Evolutionary conservation across 208 protist genomes (phyloP).

Genomic region (Trypanosoma avium): DNA sequence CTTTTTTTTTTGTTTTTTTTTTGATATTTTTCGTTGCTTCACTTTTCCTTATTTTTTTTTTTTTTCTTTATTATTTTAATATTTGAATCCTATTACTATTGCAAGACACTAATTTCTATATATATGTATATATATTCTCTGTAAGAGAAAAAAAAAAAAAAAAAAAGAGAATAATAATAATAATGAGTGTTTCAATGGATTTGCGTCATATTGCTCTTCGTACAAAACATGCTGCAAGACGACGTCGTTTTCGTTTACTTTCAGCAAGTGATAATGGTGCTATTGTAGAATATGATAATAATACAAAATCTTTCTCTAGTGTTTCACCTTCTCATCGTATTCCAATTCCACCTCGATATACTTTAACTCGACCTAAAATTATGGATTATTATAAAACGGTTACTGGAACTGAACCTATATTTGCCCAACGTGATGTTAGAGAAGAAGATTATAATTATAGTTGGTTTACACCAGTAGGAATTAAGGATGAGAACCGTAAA

Average conservation of each 20-base stretch:
- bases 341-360: slow-evolving; percentile 14
- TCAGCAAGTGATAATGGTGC: slow-evolving; percentile 21
- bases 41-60: background rate
- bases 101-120: no score
- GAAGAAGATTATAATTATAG: slow-evolving; percentile 24
- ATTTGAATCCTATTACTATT: background rate
- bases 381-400: slow-evolving; percentile 8
- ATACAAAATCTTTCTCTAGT: background rate
- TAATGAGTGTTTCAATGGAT: background rate
- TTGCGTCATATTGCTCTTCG: background rate
- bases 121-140: no score
- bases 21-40: background rate
- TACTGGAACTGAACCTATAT: background rate
- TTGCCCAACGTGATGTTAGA: background rate
- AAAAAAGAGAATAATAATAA: no score
- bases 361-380: slow-evolving; percentile 17
- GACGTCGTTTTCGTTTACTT: slow-evolving; percentile 12
- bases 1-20: background rate
- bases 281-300: slow-evolving; percentile 12
- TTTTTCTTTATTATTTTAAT: background rate
- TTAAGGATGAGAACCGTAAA: background rate
- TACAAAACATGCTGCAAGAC: background rate
- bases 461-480: slow-evolving; percentile 21
- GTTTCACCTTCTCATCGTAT: background rate
- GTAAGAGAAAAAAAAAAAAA: no score